phyloP scores from a whole-genome alignment of 805 yeast genomes.

The Scheffersomyces spartinae region DNA sequence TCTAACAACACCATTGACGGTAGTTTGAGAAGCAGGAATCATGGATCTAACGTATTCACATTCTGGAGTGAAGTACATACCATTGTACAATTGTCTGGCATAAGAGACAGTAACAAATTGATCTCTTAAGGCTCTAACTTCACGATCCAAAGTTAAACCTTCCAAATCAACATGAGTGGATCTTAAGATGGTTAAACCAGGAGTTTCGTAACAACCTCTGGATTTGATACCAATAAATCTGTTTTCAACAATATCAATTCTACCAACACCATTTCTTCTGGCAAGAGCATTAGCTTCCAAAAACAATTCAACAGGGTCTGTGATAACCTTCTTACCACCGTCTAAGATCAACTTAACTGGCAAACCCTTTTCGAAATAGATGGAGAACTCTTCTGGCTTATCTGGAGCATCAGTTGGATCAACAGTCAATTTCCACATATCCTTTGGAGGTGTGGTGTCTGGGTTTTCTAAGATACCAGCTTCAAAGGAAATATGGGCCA shows the following conservation, averaged over 20 bases:
- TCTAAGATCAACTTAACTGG: conserved; percentile 74
- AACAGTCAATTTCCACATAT: conserved; percentile 98
- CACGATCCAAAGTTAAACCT: conserved; percentile 95
- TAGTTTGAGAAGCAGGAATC: conserved; percentile 89
- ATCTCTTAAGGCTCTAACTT: conserved; percentile 95
- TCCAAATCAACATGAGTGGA: conserved; percentile 91
- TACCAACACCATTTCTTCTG: conserved; percentile 98
- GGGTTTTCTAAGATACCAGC: conserved; percentile 99
- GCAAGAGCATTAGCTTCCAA: conserved; percentile 88
- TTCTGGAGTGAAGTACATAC: conserved; percentile 97
- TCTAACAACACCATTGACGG: conserved; percentile 95
- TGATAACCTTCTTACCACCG: conserved; percentile 45
- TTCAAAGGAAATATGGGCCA: conserved; percentile 98
- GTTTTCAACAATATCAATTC: conserved; percentile 98
- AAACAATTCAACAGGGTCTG: conserved; percentile 89
- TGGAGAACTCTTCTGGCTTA: conserved; percentile 77
- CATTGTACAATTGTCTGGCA: conserved; percentile 87
- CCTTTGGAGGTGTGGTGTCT: conserved; percentile 97
- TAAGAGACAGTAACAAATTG: conserved; percentile 88
- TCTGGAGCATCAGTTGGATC: conserved; percentile 96
- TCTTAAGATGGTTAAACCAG: conserved; percentile 93
- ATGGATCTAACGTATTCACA: conserved; percentile 89
- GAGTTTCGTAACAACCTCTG: conserved; percentile 99
- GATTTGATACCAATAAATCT: conserved; percentile 98
- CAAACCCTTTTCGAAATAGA: conserved; percentile 75